Base-by-base conservation (phyloP, 2,329 filamentous ascomycete genomes). In the Curvularia lunata region DNA sequence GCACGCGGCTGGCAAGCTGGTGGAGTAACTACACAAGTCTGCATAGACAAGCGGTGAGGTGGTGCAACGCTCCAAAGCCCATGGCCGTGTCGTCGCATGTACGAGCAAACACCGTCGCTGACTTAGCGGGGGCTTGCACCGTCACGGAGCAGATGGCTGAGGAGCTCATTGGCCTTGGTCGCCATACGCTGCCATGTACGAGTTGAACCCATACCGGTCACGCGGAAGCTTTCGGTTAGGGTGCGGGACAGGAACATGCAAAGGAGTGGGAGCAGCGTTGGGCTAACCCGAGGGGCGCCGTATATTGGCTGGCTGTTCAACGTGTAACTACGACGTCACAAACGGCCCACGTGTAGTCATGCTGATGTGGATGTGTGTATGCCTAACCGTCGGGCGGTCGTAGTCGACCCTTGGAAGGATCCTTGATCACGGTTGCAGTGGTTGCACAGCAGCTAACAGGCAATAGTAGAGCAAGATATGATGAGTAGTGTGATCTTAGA, bases 141-240 rank as follows among this genome's bases (percentile, higher is more conserved):
- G 40, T 9, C 21, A n/a, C 13, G 43, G 9, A 30, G 43, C 27
- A 27, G 19, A 42, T 42, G 18, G 40, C 21, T 42, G 43, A 46
- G 23, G 27, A 9, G 25, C 43, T 46, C 23, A 46, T 46, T 46
- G 43, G 43, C n/a, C 25, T 28, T 7, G 4, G 19, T 10, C 8
- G 38, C 38, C n/a, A 25, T 16, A 42, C 12, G 40, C 30, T 13
- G 9, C 2, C 21, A 55, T 38, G 52, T 58, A 48, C 48, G 55
- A 27, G 12, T 50, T 48, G 38, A 57, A 52, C 48, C 23, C 16
- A 46, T 52, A 55, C 56, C 58, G 56, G 61, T 65, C 56, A 65
- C 54, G 59, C 61, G 63, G 58, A 62, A 58, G 51, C 56, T 57
- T 55, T 57, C 52, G 57, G 57, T 56, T 25, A 48, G 48, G 54